Percentiles rank a stretch among this genome's conserved stretches.
Conservation (phyloP, 768 basidiomycete genomes). For the Cystobasidium tubakii region DNA sequence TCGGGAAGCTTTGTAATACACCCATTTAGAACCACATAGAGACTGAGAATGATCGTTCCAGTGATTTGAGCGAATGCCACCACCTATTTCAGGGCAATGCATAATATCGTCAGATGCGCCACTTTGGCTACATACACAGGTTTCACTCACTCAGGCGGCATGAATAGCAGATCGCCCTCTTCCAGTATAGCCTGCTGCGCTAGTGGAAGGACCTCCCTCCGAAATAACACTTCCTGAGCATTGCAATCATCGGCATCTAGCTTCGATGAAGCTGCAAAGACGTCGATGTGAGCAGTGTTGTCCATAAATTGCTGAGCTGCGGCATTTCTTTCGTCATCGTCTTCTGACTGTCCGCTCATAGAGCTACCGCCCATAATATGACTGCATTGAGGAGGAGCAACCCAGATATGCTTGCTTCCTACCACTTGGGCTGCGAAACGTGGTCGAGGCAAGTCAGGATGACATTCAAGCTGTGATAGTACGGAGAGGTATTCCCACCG, state of each 20-base stretch:
- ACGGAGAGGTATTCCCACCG: no score
- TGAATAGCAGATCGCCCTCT: constrained; percentile 79
- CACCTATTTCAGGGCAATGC: constrained; percentile 51
- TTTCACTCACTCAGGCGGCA: constrained; percentile 62
- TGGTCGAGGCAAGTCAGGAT: constrained; percentile 37
- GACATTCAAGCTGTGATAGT: no score
- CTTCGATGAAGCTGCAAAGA: constrained; percentile 53
- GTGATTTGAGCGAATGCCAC: constrained; percentile 65
- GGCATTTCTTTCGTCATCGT: constrained; percentile 10
- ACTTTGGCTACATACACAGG: not conserved
- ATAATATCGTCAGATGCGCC: no score
- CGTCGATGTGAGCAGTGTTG: constrained; percentile 78
- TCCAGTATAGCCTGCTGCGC: constrained; percentile 62
- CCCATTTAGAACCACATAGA: constrained; percentile 44
- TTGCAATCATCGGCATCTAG: not conserved
- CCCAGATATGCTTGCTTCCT: constrained; percentile 83
- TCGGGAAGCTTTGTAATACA: no score
- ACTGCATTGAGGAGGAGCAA: constrained; percentile 62
- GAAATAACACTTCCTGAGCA: constrained; percentile 55
- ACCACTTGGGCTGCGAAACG: constrained; percentile 67
- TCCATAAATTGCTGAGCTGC: constrained; percentile 55
- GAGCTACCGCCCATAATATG: constrained; percentile 54
- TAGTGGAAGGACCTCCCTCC: constrained; percentile 56
- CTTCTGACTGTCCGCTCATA: constrained; percentile 38
- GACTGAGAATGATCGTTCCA: constrained; percentile 44